Percentiles rank a stretch among this genome's conserved stretches.
Evolutionary conservation across 108 stramenopile species (phyloP).

Genomic region (Fragilariopsis cylindrus): DNA sequence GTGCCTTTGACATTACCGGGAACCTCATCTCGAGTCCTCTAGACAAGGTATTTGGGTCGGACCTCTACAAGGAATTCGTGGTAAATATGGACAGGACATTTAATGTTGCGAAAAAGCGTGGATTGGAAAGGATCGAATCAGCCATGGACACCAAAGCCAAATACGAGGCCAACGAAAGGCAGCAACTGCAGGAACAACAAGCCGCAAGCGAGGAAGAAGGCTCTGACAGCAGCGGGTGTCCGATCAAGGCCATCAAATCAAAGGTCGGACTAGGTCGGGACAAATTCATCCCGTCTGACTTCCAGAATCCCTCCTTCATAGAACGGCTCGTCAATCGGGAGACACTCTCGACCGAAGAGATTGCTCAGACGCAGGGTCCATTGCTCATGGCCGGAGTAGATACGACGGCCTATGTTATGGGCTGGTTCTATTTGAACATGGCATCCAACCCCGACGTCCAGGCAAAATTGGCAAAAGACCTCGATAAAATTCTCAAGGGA

Average conservation of each 20-base stretch:
- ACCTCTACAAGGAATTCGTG: conserved; percentile 7
- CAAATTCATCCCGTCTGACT: background rate
- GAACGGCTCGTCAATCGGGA: conserved; percentile 5
- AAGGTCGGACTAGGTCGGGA: background rate
- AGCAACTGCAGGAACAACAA: background rate
- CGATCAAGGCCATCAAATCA: background rate
- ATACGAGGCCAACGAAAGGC: conserved; percentile 1
- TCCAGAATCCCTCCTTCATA: background rate
- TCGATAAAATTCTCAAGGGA: background rate
- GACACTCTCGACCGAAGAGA: background rate
- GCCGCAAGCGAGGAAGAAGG: background rate
- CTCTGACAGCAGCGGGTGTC: background rate
- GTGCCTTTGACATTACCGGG: conserved; percentile 1
- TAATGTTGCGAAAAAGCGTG: background rate
- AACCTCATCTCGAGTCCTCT: background rate
- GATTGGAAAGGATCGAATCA: background rate
- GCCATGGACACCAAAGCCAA: conserved; percentile 4
- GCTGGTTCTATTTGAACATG: conserved; percentile 15
- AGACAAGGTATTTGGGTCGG: background rate
- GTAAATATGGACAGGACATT: background rate
- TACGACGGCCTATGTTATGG: conserved; percentile 14
- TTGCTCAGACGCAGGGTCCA: background rate
- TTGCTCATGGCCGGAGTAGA: conserved; percentile 13
- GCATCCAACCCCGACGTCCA: conserved; percentile 13
- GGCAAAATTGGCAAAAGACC: background rate